Percentiles rank a stretch among this genome's conserved stretches.
These are phyloP conservation scores for Bruguiera parviflora DNA, from an alignment of 345 rosid genomes.

Conservation along the genomic window DNA sequence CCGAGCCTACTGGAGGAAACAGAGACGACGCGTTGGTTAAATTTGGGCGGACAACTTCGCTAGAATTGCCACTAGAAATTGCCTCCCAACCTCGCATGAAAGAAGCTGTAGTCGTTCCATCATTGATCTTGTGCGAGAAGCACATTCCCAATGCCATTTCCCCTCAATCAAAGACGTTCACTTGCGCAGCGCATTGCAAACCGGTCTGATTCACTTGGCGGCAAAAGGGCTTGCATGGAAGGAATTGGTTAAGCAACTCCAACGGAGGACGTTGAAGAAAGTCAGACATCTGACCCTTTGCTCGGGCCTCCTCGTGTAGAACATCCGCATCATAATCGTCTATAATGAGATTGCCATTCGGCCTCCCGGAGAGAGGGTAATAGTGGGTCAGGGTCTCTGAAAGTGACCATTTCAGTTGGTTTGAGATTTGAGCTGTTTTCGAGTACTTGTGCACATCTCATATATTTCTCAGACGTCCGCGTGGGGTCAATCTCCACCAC, in stretches of 20 bases:
- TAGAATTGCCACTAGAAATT: neutral
- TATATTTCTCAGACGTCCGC: too few species aligned
- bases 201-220: neutral
- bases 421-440: too few species aligned
- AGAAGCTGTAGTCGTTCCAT: constrained; percentile 4
- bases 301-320: neutral
- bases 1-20: constrained; percentile 4
- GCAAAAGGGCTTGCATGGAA: constrained; percentile 4
- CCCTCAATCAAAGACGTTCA: constrained; percentile 18
- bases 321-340: constrained; percentile 9
- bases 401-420: constrained; percentile 6
- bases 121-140: constrained; percentile 5
- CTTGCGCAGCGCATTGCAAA: constrained; percentile 4
- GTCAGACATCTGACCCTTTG: neutral
- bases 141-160: constrained; percentile 14
- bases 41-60: neutral
- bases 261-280: neutral
- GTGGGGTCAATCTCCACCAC: neutral
- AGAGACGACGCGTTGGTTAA: neutral
- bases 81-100: constrained; percentile 16
- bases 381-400: constrained; percentile 2
- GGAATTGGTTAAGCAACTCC: constrained; percentile 6
- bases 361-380: constrained; percentile 10
- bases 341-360: neutral
- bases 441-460: too few species aligned